Conservation (phyloP, 2,329 filamentous ascomycete species). For the Aspergillus tamarii region DNA sequence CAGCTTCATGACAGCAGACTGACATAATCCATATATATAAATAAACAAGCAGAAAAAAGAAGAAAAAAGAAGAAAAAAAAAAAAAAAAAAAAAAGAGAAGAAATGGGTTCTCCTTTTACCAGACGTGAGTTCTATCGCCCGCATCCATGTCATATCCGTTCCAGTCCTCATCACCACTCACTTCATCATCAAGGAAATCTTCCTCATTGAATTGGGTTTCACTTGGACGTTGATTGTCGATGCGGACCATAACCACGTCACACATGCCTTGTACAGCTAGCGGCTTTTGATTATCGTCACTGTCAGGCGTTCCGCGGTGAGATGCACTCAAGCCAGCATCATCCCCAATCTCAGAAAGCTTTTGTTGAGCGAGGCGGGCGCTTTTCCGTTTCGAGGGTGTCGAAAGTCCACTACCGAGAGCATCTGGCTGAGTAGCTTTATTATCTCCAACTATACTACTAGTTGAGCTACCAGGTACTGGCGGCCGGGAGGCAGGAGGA, state of each 20-base stretch:
- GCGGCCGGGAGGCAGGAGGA: slow-evolving; percentile 16
- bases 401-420: slow-evolving; percentile 18
- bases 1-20: too few species aligned
- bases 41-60: neutral
- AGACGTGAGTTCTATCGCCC: slow-evolving; percentile 25
- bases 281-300: slow-evolving; percentile 12
- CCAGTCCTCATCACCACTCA: slow-evolving; percentile 66
- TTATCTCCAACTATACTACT: neutral
- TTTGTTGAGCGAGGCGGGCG: slow-evolving; percentile 38
- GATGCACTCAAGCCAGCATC: slow-evolving; percentile 10
- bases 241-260: slow-evolving; percentile 60
- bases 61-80: too few species aligned
- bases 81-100: too few species aligned
- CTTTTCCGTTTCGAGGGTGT: slow-evolving; percentile 44
- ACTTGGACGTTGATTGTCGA: slow-evolving; percentile 64
- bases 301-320: slow-evolving; percentile 13
- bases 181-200: slow-evolving; percentile 64
- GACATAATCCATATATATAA: neutral
- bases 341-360: slow-evolving; percentile 31
- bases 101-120: slow-evolving; percentile 15
- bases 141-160: slow-evolving; percentile 49
- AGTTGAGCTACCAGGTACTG: neutral
- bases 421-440: slow-evolving; percentile 16
- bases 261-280: slow-evolving; percentile 59
- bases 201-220: slow-evolving; percentile 61